phyloP scores from a whole-genome alignment of 495 filamentous ascomycete genomes.

The Neohortaea acidophila region DNA sequence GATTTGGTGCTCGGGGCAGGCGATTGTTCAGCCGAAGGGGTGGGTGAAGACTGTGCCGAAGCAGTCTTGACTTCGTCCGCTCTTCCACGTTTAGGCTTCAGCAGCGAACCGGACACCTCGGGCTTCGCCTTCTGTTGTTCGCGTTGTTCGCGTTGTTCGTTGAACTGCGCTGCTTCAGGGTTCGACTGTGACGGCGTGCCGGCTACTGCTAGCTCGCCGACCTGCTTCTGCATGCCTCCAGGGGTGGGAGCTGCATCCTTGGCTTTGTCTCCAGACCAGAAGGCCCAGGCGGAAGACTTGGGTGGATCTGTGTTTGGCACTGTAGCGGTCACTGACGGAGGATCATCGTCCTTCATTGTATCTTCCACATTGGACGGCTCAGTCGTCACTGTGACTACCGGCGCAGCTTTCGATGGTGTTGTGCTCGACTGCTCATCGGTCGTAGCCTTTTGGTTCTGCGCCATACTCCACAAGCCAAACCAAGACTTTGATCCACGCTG shows the following conservation, averaged over 20 bases:
- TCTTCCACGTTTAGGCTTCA: conserved; percentile 10
- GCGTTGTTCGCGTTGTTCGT: conserved; percentile 30
- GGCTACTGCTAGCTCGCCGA: conserved; percentile 54
- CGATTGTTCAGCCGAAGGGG: not conserved
- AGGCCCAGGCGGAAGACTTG: conserved; percentile 64
- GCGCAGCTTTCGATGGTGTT: not conserved
- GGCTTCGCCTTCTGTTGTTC: not conserved
- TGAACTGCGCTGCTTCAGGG: conserved; percentile 44
- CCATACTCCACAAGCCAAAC: conserved; percentile 27
- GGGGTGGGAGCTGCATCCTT: conserved; percentile 29
- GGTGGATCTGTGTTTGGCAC: conserved; percentile 7
- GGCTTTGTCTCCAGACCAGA: conserved; percentile 58
- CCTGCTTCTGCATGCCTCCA: conserved; percentile 32
- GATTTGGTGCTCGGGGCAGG: not conserved
- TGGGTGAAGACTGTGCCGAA: not conserved
- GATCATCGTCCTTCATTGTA: not conserved
- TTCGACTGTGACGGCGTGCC: conserved; percentile 48
- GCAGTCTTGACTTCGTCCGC: conserved; percentile 2
- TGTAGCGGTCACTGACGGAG: conserved; percentile 1
- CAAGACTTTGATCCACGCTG: conserved; percentile 16
- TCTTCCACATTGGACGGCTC: conserved; percentile 1
- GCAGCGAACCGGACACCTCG: conserved; percentile 3
- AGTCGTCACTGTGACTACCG: conserved; percentile 5
- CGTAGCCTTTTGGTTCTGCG: conserved; percentile 22
- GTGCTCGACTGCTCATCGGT: conserved; percentile 1